Evolutionary conservation across 2,329 filamentous ascomycete genomes (phyloP), one percentile per base, ranked within the genome.

Genomic region (Exophiala sp.): DNA sequence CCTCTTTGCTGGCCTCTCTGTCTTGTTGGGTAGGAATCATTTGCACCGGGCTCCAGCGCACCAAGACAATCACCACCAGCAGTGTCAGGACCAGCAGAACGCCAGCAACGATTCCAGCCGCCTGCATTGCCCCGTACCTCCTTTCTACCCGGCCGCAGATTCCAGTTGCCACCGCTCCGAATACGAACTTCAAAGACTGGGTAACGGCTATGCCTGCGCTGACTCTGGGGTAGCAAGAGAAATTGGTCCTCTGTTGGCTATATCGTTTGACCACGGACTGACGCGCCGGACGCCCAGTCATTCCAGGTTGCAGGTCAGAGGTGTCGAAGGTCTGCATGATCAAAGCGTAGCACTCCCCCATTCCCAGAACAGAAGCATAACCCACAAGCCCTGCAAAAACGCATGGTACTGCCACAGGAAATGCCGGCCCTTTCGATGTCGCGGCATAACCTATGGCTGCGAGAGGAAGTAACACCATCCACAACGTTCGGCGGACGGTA

Each of bases 281-380:
- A 3, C 62, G 47, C 59, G 73, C 62, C n/a, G 73, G 73, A 13
- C 73, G 72, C 23, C 78, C 78, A 5, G 77, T 85, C 72, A 85
- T 83, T 9, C 83, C 82, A 1, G 83, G 81, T 58, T 86, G 84
- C 2, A 90, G 72, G 64, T 90, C 86, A 34, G 83, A 87, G n/a
- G 82, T 86, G 64, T 90, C 86, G 64, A 84, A 90, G 0, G 82
- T 83, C 63, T 89, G 85, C 85, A 90, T 89, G 63, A 89, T 77
- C 24, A 90, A 69, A 1, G 85, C 34, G 34, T 37, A 37, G 6
- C 34, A 37, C 19, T 37, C 34, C 5, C 34, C 34, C 18, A 41
- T 83, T 63, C 89, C 85, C 85, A 90, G 89, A 63, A 89, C 77
- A 23, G 90, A 69, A 1, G 85, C 84, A 56, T 84, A 80, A 65